These are phyloP conservation scores for Lactarius quietus DNA, from an alignment of 768 basidiomycete species.

Conservation along the genomic window DNA sequence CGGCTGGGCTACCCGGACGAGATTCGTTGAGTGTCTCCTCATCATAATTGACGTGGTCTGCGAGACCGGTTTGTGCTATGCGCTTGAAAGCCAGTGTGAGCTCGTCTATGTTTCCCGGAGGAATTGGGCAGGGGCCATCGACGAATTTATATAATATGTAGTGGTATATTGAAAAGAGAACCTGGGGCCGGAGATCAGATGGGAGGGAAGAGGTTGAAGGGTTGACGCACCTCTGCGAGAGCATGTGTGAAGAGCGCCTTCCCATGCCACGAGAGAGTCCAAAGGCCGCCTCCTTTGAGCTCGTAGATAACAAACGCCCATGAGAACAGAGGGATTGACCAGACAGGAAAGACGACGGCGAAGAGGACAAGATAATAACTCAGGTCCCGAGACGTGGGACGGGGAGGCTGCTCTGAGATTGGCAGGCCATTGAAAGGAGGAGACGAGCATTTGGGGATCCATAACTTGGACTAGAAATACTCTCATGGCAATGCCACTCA, in stretches of 20 bases:
- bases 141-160: constrained; percentile 46
- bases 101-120: constrained; percentile 48
- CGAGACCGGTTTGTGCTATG: constrained; percentile 63
- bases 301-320: constrained; percentile 59
- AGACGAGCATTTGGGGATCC: background rate
- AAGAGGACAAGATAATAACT: constrained; percentile 61
- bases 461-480: background rate
- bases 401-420: constrained; percentile 34
- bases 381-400: constrained; percentile 38
- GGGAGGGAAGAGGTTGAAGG: background rate
- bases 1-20: constrained; percentile 59
- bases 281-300: constrained; percentile 42
- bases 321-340: constrained; percentile 57
- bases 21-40: constrained; percentile 48
- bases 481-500: no score
- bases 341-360: constrained; percentile 56
- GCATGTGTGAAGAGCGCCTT: constrained; percentile 46
- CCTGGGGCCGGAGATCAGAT: constrained; percentile 38
- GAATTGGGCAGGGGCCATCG: constrained; percentile 43
- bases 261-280: constrained; percentile 40
- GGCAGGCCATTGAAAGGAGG: constrained; percentile 13
- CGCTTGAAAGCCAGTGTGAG: constrained; percentile 58
- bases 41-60: constrained; percentile 50
- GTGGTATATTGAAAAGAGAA: constrained; percentile 67
- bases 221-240: constrained; percentile 50